Conservation (phyloP, 768 basidiomycete genomes). For the Trametopsis cervina region DNA sequence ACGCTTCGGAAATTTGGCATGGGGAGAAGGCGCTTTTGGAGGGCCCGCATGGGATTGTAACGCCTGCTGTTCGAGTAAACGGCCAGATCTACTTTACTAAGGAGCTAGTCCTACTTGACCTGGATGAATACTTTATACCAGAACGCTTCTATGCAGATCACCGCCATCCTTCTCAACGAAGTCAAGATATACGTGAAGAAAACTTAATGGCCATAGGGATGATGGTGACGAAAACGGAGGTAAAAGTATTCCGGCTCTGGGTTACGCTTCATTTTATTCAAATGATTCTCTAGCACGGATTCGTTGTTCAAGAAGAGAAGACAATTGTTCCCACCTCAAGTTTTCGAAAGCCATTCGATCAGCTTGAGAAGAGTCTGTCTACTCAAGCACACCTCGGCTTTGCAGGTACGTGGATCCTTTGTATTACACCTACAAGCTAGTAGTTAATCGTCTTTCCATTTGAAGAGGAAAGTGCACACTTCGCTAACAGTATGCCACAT, state of each 20-base stretch:
- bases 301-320: background rate
- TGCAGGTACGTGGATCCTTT: background rate
- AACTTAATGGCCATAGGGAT: too few species aligned
- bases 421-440: background rate
- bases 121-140: too few species aligned
- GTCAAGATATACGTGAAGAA: too few species aligned
- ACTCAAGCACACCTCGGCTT: background rate
- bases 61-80: constrained; percentile 19
- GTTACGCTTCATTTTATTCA: background rate
- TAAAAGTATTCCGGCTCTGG: too few species aligned
- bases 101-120: background rate
- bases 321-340: background rate
- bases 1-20: constrained; percentile 22
- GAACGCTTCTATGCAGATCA: too few species aligned
- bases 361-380: background rate
- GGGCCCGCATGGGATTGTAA: constrained; percentile 19
- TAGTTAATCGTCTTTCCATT: background rate
- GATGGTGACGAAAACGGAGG: too few species aligned
- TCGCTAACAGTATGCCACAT: constrained; percentile 18
- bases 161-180: too few species aligned
- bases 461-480: constrained; percentile 3
- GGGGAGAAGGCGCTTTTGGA: constrained; percentile 25
- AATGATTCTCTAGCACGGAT: background rate
- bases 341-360: background rate
- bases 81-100: background rate